Evolutionary conservation across 176 grass and related monocot species (phyloP).

Genomic region (Avena atlantica): DNA sequence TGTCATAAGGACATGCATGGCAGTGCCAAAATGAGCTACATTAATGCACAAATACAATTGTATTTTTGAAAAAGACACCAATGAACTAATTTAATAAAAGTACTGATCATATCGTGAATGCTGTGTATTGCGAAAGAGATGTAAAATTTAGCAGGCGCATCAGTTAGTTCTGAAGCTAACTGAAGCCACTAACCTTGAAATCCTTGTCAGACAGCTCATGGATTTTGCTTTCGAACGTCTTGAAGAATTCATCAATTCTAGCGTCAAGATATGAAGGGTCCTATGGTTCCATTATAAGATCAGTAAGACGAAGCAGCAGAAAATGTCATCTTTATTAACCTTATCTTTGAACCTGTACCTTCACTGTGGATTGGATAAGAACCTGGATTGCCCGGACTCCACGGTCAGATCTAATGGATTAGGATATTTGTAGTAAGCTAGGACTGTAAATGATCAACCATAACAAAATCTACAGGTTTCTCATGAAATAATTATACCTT

Average conservation of each 20-base stretch:
- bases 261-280: constrained; percentile 75
- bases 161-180: constrained; percentile 31
- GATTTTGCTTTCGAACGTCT: constrained; percentile 81
- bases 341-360: constrained; percentile 53
- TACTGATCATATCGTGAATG: not conserved
- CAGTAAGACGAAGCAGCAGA: constrained; percentile 34
- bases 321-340: constrained; percentile 12
- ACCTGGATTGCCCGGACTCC: constrained; percentile 74
- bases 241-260: constrained; percentile 85
- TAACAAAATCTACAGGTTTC: constrained; percentile 12
- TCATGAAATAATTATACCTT: constrained; percentile 57
- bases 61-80: not conserved
- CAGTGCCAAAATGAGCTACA: constrained; percentile 3
- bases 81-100: not conserved
- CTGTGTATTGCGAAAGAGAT: not conserved
- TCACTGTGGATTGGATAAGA: constrained; percentile 82
- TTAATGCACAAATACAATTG: not conserved
- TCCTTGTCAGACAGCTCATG: constrained; percentile 79
- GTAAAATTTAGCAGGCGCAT: not conserved
- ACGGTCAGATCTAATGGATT: constrained; percentile 58
- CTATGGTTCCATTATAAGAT: constrained; percentile 47
- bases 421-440: constrained; percentile 18
- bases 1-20: constrained; percentile 40
- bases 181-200: constrained; percentile 68
- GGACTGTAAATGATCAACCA: constrained; percentile 30